Evolutionary conservation across 805 yeast species (phyloP).

Genomic region (Wickerhamomyces queroliae): DNA sequence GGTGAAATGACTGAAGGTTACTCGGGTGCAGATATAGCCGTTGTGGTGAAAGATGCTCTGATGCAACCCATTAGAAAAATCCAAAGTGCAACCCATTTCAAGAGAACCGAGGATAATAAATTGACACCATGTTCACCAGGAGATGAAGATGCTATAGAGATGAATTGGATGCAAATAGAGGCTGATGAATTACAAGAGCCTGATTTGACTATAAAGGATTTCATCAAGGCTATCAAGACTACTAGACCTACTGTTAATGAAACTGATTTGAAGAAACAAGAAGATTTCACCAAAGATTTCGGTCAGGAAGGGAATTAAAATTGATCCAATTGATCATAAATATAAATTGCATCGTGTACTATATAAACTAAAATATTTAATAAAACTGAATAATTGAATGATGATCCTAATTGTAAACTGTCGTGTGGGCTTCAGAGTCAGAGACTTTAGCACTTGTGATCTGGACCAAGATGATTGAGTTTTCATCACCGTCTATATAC

Average conservation of each 20-base stretch:
- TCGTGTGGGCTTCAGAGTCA: conserved; percentile 60
- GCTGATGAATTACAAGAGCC: conserved; percentile 91
- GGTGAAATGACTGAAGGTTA: conserved; percentile 96
- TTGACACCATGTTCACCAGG: conserved; percentile 97
- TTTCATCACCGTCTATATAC: conserved; percentile 59
- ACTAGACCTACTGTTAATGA: conserved; percentile 94
- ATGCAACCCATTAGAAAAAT: conserved; percentile 97
- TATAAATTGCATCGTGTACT: not conserved
- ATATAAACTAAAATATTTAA: too few species aligned
- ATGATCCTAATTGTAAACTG: conserved; percentile 21
- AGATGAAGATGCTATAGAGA: conserved; percentile 77
- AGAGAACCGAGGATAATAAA: conserved; percentile 44
- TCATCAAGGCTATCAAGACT: conserved; percentile 83
- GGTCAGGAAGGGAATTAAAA: conserved; percentile 91
- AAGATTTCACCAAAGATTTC: conserved; percentile 86
- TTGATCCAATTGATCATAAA: not conserved
- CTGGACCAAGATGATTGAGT: conserved; percentile 59
- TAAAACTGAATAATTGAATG: not conserved
- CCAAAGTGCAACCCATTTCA: conserved; percentile 94
- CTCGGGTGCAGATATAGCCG: conserved; percentile 96
- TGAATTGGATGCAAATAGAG: conserved; percentile 90
- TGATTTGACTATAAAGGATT: conserved; percentile 82
- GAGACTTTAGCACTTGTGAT: conserved; percentile 71
- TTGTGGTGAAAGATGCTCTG: conserved; percentile 92
- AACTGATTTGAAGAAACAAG: conserved; percentile 74